phyloP scores from a whole-genome alignment of 352 stramenopile genomes.

The Phytophthora idaei region DNA sequence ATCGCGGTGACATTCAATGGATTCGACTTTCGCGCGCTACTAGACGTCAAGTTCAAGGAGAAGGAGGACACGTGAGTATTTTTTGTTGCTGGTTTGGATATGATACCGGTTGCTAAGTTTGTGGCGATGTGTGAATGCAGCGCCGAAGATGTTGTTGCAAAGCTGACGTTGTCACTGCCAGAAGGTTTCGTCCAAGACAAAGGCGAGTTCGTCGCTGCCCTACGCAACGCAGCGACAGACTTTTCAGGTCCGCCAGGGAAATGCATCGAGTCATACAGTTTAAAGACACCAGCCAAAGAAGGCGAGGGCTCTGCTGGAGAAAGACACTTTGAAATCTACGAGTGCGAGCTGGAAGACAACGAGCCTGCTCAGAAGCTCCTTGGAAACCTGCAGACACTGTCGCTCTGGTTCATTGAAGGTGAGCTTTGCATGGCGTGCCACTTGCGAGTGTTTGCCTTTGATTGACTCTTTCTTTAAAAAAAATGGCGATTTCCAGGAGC shows the following conservation, averaged over 20 bases:
- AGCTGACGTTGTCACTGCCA: slow-evolving; percentile 54
- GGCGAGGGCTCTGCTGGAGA: slow-evolving; percentile 7
- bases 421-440: background rate
- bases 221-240: slow-evolving; percentile 22
- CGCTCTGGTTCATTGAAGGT: slow-evolving; percentile 90
- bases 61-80: slow-evolving; percentile 49
- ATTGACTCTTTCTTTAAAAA: background rate
- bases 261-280: slow-evolving; percentile 49
- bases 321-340: slow-evolving; percentile 71
- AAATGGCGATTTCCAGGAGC: slow-evolving; percentile 42
- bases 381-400: slow-evolving; percentile 70
- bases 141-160: slow-evolving; percentile 56
- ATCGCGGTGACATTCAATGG: slow-evolving; percentile 69
- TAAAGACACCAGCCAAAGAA: slow-evolving; percentile 6
- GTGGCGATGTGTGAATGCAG: slow-evolving; percentile 24
- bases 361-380: slow-evolving; percentile 57
- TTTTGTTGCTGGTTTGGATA: background rate
- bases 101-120: background rate
- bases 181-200: slow-evolving; percentile 50
- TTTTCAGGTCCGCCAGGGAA: slow-evolving; percentile 52
- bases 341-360: slow-evolving; percentile 64
- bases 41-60: slow-evolving; percentile 62
- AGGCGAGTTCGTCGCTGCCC: slow-evolving; percentile 35
- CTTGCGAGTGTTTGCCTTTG: background rate
- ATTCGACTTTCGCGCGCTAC: slow-evolving; percentile 63